phyloP scores from a whole-genome alignment of 1,284 basidiomycete genomes.

The Stygiomarasmius scandens region DNA sequence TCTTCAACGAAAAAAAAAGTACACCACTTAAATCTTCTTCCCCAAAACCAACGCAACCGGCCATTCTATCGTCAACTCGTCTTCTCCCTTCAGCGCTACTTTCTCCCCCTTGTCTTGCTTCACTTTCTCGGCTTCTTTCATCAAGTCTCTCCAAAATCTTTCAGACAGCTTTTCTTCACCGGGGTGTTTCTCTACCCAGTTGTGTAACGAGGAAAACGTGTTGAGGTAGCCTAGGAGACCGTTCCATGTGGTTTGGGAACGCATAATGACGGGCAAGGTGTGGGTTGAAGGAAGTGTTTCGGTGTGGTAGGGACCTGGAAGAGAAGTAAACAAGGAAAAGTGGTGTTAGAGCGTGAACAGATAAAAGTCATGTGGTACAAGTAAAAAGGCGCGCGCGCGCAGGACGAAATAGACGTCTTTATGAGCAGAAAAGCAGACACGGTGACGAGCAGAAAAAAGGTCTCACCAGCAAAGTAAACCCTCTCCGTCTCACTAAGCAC shows the following conservation, averaged over 20 bases:
- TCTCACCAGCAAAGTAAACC: slow-evolving; percentile 57
- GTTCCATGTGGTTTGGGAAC: slow-evolving; percentile 63
- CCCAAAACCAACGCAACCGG: slow-evolving; percentile 68
- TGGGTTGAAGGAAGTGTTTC: slow-evolving; percentile 40
- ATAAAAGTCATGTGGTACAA: too few relatives aligned
- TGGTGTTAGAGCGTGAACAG: neutral
- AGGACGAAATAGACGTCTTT: too few relatives aligned
- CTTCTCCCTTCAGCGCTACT: slow-evolving; percentile 37
- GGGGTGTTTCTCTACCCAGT: slow-evolving; percentile 68
- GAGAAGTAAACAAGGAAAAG: neutral
- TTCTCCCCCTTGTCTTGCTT: slow-evolving; percentile 32
- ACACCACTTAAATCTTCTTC: slow-evolving; percentile 15
- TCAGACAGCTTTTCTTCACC: slow-evolving; percentile 68
- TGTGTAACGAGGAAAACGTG: slow-evolving; percentile 75
- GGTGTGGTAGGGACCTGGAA: slow-evolving; percentile 35
- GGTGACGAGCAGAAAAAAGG: slow-evolving; percentile 6
- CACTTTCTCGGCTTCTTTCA: slow-evolving; percentile 40
- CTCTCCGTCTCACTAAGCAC: slow-evolving; percentile 42
- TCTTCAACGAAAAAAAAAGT: too few relatives aligned
- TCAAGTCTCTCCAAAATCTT: slow-evolving; percentile 59
- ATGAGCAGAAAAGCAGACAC: neutral
- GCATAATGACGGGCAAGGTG: slow-evolving; percentile 58
- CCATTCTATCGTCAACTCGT: slow-evolving; percentile 69
- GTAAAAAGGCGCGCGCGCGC: too few relatives aligned
- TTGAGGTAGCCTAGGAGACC: slow-evolving; percentile 70